phyloP scores from a whole-genome alignment of 257 asterid species.

The Verbascum thapsus region DNA sequence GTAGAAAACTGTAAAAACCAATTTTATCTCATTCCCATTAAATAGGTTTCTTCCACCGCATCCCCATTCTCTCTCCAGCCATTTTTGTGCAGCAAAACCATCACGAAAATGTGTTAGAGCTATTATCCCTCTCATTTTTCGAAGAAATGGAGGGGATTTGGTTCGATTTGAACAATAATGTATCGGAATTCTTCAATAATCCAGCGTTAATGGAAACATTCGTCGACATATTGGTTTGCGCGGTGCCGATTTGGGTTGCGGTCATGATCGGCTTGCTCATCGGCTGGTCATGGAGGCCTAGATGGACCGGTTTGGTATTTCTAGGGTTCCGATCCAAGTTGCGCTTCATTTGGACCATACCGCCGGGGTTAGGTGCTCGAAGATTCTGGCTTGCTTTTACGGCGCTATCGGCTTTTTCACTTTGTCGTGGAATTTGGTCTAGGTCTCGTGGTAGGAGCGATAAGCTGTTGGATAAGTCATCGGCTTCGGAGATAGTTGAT shows the following conservation, averaged over 20 bases:
- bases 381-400: constrained; percentile 90
- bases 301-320: constrained; percentile 83
- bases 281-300: constrained; percentile 99
- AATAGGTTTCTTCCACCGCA: too few species aligned
- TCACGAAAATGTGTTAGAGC: background rate
- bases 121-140: constrained; percentile 10
- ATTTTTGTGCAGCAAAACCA: too few species aligned
- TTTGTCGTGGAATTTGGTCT: constrained; percentile 74
- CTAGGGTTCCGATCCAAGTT: constrained; percentile 83
- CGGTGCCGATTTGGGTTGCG: constrained; percentile 97
- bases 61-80: too few species aligned
- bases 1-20: constrained; percentile 36
- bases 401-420: constrained; percentile 87
- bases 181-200: constrained; percentile 51
- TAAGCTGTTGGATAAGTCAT: constrained; percentile 44
- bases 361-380: constrained; percentile 95
- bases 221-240: constrained; percentile 85
- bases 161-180: constrained; percentile 44
- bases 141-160: constrained; percentile 74
- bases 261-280: constrained; percentile 88
- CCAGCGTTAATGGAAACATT: constrained; percentile 75
- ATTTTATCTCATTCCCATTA: constrained; percentile 37
- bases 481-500: constrained; percentile 29
- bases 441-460: constrained; percentile 54
- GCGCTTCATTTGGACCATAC: constrained; percentile 78